Evolutionary conservation across 2,329 filamentous ascomycete species (phyloP), one percentile per base, ranked within the genome.

Genomic region (Decorospora gaudefroyi): DNA sequence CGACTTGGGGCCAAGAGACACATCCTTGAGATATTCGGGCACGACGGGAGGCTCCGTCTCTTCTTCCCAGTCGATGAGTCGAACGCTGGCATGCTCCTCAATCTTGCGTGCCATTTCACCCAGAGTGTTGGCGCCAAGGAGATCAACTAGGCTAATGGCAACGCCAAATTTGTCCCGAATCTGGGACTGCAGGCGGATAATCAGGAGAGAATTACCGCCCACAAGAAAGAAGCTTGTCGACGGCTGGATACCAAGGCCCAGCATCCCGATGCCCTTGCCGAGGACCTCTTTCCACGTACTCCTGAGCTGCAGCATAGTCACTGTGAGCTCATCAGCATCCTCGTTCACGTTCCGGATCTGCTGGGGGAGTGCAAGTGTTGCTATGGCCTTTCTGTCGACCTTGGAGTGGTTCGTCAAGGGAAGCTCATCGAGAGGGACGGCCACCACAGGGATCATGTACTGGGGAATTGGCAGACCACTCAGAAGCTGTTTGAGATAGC

Each of bases 401-500:
- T 59, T 59, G 19, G 23, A 19, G 19, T 49, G 19, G n/a, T 13
- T n/a, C 9, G 17, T 59, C 4, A 36, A 21, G 2, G 57, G 51
- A 3, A 61, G n/a, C 2, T 22, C 25, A 4, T 41, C 36, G 12
- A 56, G 11, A 0, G 43, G 9, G 11, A 55, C 19, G 4, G 32
- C 18, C 13, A 43, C 4, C 3, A 31, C 27, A 5, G 57, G 54
- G 2, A 30, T 15, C 52, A 60, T 56, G 49, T 74, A 72, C 26
- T 51, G 59, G 1, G 73, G 72, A 1, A 74, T 13, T 1, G 62
- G 57, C 3, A 41, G 28, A 8, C 19, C 18, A 9, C 26, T 11
- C 18, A 26, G 10, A n/a, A 41, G n/a, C n/a, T 7, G 4, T 15
- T 16, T 9, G 10, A 16, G n/a, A 10, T 26, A 6, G 10, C 13